Evolutionary conservation across 345 rosid species (phyloP).

Genomic region (Raphanus sativus): DNA sequence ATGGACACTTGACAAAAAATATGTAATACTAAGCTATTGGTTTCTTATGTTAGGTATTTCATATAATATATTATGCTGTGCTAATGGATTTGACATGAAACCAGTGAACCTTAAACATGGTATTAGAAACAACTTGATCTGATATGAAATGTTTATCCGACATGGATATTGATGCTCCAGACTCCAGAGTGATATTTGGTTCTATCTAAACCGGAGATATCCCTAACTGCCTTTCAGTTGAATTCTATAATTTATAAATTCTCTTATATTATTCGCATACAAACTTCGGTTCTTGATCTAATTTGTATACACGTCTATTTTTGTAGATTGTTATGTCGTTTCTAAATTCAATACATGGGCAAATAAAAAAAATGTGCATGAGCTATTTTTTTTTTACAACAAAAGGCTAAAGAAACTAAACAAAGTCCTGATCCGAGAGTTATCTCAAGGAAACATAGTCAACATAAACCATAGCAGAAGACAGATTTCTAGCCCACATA

Average conservation of each 20-base stretch:
- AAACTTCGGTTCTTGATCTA: neutral
- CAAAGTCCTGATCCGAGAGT: too few species aligned
- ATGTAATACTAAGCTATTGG: neutral
- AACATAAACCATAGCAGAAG: too few species aligned
- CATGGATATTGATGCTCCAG: neutral
- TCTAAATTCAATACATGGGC: neutral
- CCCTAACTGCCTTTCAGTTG: neutral
- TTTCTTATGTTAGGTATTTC: neutral
- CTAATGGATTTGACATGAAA: neutral
- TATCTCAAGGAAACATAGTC: too few species aligned
- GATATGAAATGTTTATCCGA: neutral
- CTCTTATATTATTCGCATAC: neutral
- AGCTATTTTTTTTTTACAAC: neutral
- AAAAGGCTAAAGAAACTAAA: too few species aligned
- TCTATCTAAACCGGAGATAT: neutral
- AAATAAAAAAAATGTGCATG: conserved; percentile 26
- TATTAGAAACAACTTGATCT: neutral
- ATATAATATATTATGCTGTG: neutral
- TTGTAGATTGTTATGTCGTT: neutral
- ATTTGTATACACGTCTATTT: neutral
- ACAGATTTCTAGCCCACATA: too few species aligned
- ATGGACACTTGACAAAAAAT: neutral
- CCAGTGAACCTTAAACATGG: neutral
- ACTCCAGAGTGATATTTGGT: neutral
- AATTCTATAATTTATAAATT: neutral